Evolutionary conservation across 768 basidiomycete genomes (phyloP), one percentile per base, ranked within the genome.

Genomic region (Pisolithus orientalis): DNA sequence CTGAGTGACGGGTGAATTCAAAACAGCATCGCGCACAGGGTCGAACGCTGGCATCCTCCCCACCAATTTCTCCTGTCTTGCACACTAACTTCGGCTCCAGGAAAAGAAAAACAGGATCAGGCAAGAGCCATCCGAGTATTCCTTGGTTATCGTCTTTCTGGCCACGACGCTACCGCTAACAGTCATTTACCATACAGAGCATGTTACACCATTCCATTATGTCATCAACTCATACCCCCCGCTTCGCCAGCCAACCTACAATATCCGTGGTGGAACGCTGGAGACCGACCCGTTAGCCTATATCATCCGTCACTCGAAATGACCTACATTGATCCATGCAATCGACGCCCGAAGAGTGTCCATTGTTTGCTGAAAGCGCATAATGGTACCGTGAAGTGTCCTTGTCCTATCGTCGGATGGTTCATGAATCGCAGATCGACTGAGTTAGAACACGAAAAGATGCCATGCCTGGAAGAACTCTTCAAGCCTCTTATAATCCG

Each of bases 11-110:
- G 87, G 87, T 40, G 85, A 87, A 70, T 87, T 87, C 61, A 87
- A 79, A 62, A 89, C 85, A 56, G 89, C 89, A 77, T 90, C 89
- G 67, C 89, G 80, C 56, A 91, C 87, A 62, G 89, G 87, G 77
- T 90, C 89, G 76, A 90, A 89, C 59, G 87, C 66, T 48, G 66
- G 66, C 66, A 68, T 68, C 28, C 28, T 27, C 44, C 27, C 42
- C 53, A 28, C 29, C 32, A 32, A 43, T 28, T 44, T 43, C 47
- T 47, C 40, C 39, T 21, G 28, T 42, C 6, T 49, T 31, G 21
- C 47, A 37, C 27, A 16, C 34, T 21, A 11, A 24, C 31, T 27
- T 17, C 29, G 9, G 27, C 34, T 11, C 34, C 34, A 28, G 28
- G 44, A 29, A 29, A n/a, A 28, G 27, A 14, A 32, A 46, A 46